These are phyloP conservation scores for Kwoniella dendrophila DNA, from an alignment of 768 basidiomycete genomes.

Conservation along the genomic window DNA sequence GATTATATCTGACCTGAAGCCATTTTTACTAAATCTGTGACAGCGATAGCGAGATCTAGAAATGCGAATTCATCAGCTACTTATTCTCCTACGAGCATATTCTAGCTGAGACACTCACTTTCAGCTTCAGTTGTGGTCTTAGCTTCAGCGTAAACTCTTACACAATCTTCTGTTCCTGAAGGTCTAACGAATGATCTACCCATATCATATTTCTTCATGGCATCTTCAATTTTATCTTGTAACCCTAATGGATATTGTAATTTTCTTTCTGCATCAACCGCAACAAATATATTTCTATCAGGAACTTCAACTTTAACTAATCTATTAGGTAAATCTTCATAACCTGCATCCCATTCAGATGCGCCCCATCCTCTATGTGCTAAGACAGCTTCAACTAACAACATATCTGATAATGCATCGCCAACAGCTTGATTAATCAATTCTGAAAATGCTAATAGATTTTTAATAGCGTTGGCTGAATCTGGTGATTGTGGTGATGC, in stretches of 20 bases:
- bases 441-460: conserved; percentile 74
- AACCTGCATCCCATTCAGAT: conserved; percentile 89
- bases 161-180: conserved; percentile 97
- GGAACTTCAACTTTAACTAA: conserved; percentile 88
- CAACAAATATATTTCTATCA: conserved; percentile 80
- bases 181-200: conserved; percentile 94
- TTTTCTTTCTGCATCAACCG: conserved; percentile 89
- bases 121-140: conserved; percentile 71
- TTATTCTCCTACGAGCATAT: background rate
- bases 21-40: conserved; percentile 29
- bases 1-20: conserved; percentile 14
- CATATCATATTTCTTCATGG: conserved; percentile 73
- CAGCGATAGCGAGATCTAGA: conserved; percentile 26
- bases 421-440: conserved; percentile 98
- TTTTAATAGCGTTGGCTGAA: conserved; percentile 74
- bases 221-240: conserved; percentile 78
- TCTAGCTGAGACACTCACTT: conserved; percentile 62
- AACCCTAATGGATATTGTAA: conserved; percentile 77
- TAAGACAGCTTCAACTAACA: conserved; percentile 90
- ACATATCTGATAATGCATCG: conserved; percentile 92
- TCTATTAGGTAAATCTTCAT: conserved; percentile 90
- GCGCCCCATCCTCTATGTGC: conserved; percentile 79
- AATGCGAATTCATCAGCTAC: background rate
- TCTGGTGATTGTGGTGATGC: conserved; percentile 78
- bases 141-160: conserved; percentile 96